These are phyloP conservation scores for Epichloe festucae DNA, from an alignment of 2,329 filamentous ascomycete genomes.

Conservation along the genomic window DNA sequence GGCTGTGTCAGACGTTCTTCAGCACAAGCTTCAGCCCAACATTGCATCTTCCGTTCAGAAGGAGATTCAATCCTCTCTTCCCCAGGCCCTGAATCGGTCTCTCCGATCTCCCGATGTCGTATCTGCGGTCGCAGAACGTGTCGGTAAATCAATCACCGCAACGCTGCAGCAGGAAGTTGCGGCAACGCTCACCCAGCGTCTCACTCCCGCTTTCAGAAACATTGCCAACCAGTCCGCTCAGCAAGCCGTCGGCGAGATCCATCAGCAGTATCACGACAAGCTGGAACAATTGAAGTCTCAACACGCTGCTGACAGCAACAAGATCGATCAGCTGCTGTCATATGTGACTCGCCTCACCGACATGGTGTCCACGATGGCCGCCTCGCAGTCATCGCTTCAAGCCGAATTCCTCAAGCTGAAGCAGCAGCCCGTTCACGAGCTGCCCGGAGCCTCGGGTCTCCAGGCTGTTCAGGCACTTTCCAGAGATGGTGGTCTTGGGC, in stretches of 20 bases:
- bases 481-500: slow-evolving; percentile 1
- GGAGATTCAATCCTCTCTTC: slow-evolving; percentile 60
- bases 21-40: slow-evolving; percentile 51
- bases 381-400: slow-evolving; percentile 56
- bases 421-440: slow-evolving; percentile 33
- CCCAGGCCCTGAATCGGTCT: slow-evolving; percentile 38
- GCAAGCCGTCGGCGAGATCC: slow-evolving; percentile 54
- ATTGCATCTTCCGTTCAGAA: slow-evolving; percentile 54
- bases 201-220: slow-evolving; percentile 54
- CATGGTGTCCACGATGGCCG: slow-evolving; percentile 57
- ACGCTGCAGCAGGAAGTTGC: slow-evolving; percentile 59
- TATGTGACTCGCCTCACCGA: slow-evolving; percentile 54
- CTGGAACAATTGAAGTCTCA: slow-evolving; percentile 39
- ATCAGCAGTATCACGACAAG: slow-evolving; percentile 44
- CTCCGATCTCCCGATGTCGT: slow-evolving; percentile 64
- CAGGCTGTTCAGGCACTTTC: slow-evolving; percentile 6
- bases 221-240: slow-evolving; percentile 54
- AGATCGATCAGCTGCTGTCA: slow-evolving; percentile 60
- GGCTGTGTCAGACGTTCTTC: slow-evolving; percentile 59
- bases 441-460: slow-evolving; percentile 17
- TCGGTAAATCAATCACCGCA: slow-evolving; percentile 51
- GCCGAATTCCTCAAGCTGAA: slow-evolving; percentile 47
- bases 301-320: slow-evolving; percentile 38
- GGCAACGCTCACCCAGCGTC: slow-evolving; percentile 44
- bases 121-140: slow-evolving; percentile 54